Base-by-base conservation (phyloP, 257 asterid genomes). In the Solanum acaule region DNA sequence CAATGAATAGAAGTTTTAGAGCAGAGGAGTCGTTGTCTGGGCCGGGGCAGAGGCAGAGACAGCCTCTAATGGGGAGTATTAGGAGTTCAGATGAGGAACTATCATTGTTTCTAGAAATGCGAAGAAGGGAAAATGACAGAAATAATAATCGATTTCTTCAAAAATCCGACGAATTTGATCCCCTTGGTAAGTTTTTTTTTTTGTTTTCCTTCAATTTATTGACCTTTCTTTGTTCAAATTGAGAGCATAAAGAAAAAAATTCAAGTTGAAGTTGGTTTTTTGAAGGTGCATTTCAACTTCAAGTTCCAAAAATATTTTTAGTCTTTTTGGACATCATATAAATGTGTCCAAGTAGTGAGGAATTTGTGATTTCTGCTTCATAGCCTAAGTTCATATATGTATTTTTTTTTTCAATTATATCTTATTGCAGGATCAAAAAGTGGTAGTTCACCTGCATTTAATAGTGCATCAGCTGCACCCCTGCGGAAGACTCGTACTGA, bases 81-180 rank as follows among this genome's bases (percentile, higher is more conserved):
- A 93, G 97, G 90, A 88, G 93, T 33, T 91, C 92, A 33, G 99
- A 96, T 84, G 98, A 96, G 85, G 98, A 96, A 87, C 93, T 96
- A 89, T 95, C 98, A 9, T 90, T 96, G 92, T 96, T 96, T 89
- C 91, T 95, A 40, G 99, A 96, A 93, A 95, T 96, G 99, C 93
- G 97, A 86, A 94, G 86, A 89, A 97, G 95, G 56, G 99, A 96
- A 91, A 95, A 95, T 89, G 98, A 93, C 78, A 91, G 97, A 90
- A 91, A 88, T 86, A 91, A 91, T 92, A 96, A 92, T 90, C 94
- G 91, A 87, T 92, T 95, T 63, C 95, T 93, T 79, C 95, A 94
- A 87, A 94, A 87, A 93, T 90, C 98, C 63, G 96, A 96, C 84
- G 98, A 94, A 87, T 94, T 96, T 85, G 98, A 95, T 92, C 93